Evolutionary conservation across 305 asterid genomes (phyloP), one percentile per base, ranked within the genome.

Genomic region (Ajuga reptans): DNA sequence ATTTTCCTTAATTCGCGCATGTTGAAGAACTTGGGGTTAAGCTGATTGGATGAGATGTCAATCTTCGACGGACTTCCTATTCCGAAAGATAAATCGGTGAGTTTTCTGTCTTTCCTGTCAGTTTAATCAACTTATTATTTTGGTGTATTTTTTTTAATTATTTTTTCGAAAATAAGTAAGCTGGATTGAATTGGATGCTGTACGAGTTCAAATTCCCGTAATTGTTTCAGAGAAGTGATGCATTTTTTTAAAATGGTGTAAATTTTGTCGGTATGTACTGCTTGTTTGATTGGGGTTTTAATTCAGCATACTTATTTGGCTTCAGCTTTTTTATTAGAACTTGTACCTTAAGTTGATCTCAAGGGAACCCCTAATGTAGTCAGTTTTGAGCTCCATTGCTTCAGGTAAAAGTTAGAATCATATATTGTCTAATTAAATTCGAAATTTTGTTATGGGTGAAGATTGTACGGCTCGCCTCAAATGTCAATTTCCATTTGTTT

Each of bases 21-120:
- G 68, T 41, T 52, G 64, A 15, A 74, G 75, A 80, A 80, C 68
- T 59, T 56, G 75, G 57, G 75, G 34, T 75, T 81, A 79, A 73
- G 89, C 85, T 82, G 80, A 66, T 57, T 80, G 74, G 58, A 71
- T 71, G 72, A 79, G 87, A 93, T 93, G 99, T 91, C 95, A 65
- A 80, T 85, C 65, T 89, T 93, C 75, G 96, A 91, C 66, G 97
- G 96, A 42, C 88, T 93, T 68, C 99, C 99, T 46, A 79, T 93
- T 80, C 83, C 99, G 57, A 83, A 79, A 33, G 96, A 89, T 37
- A 91, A 93, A 87, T 84, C 88, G 69, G 99, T 91, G 79, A 86
- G 96, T 83, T 51, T 43, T 4, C n/a, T 43, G 15, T 57, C 34
- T 6, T 33, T 21, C 24, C 34, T 65, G 64, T 43, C 15, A 31